Evolutionary conservation across 208 protist species (phyloP), one percentile per base, ranked within the genome.

Genomic region (Acanthamoeba castellanii): DNA sequence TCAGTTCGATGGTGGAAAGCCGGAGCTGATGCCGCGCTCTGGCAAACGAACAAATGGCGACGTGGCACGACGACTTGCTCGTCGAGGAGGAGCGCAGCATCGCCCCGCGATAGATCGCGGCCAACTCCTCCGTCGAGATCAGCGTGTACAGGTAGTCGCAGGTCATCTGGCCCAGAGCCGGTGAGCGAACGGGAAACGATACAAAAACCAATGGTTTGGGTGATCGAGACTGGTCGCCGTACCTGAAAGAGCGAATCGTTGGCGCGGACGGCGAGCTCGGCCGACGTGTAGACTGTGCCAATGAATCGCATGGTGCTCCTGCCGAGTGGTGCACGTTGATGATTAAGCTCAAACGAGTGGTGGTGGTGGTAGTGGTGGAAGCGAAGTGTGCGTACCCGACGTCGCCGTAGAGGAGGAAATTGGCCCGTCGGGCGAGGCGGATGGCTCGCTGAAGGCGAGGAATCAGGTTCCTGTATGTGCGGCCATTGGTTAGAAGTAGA

Each of bases 181-280:
- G 25, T 25, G 7, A 64, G 84, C 50, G 45, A 32, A 9, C 37
- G 20, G 37, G 76, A 2, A 50, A 57, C 47, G 76, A 13, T 6
- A 32, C 30, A 52, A 50, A 50, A 87, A 47, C 45, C 2, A 47
- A 47, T 13, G 45, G 45, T 47, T 47, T 47, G 45, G 45, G 45
- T 47, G 45, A 47, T 47, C 45, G 81, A 52, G 20, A 57, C 5
- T 18, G 14, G 45, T 45, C n/a, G 22, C 11, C 8, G 47, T 30
- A 92, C 87, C 66, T 92, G 57, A 47, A 93, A 61, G 37, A 93
- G 42, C 27, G 88, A 82, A 55, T 93, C 64, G 70, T 93, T 93
- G n/a, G 88, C 88, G 25, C 70, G 88, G 18, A 78, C 88, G 47
- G 88, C 61, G 64, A 47, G 57, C 61, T 93, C 88, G 34, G 88